Base-by-base conservation (phyloP, 305 asterid genomes). In the Fraxinus platypoda region DNA sequence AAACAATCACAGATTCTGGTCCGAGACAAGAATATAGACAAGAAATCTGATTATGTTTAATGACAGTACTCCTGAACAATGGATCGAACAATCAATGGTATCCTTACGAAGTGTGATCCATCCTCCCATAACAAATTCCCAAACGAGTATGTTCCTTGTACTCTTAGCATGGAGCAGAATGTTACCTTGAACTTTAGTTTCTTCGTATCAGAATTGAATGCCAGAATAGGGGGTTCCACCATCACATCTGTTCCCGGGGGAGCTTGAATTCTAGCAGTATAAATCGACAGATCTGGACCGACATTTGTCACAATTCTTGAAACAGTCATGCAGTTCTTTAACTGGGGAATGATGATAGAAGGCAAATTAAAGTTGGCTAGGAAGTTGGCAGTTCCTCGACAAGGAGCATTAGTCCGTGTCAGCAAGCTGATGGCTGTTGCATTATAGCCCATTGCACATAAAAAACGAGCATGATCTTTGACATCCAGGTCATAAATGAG, bases 121-220 rank as follows among this genome's bases (percentile, higher is more conserved):
- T 88, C 88, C 17, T 85, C 88, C 90, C 87, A 85, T 28, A 81
- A 79, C 81, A 87, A 73, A 79, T 74, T 82, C 72, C 89, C 89
- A 84, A 88, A 88, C 26, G 85, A 70, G 49, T 78, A 78, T 11
- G 34, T 74, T 41, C 91, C 88, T 5, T 57, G 80, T 3, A 85
- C 83, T 37, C 79, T 81, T 6, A 82, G 17, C 71, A 38, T 8
- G 15, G 86, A 80, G 38, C 86, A 76, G 74, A 83, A 19, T 23
- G 30, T 82, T 6, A 86, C 88, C 85, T 85, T 83, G 26, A 88
- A 84, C 81, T 79, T 74, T 0, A 81, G 77, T 68, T 83, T 86
- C 43, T 79, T 78, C 76, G 33, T 83, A 34, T 21, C 72, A 57
- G 70, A 62, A 35, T 33, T 75, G 74, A 86, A 86, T 19, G 38